Evolutionary conservation across 176 grass and related monocot species (phyloP).

Genomic region (Tuctoria greenei): DNA sequence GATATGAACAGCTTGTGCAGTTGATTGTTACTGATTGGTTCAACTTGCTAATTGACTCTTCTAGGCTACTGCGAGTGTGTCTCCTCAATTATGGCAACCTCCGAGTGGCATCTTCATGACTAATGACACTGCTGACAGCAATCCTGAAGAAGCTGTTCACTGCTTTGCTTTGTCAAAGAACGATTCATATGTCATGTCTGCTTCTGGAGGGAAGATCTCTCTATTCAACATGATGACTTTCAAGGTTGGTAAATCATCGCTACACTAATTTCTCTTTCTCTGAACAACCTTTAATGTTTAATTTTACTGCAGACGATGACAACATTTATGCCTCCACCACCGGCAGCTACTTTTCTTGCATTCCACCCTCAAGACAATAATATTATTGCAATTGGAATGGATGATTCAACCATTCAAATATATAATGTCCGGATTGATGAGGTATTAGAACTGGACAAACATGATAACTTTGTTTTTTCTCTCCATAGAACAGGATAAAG

Average conservation of each 20-base stretch:
- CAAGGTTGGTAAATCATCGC: too few species aligned
- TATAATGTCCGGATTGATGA: constrained; percentile 98
- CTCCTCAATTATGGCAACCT: too few species aligned
- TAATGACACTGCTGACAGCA: too few species aligned
- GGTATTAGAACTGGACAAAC: constrained; percentile 42
- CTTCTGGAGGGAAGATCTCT: too few species aligned
- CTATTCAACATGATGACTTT: too few species aligned
- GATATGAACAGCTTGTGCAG: background rate
- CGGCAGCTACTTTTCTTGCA: constrained; percentile 94
- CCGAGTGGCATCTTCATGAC: too few species aligned
- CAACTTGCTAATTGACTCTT: too few species aligned
- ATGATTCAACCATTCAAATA: constrained; percentile 96
- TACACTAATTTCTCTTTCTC: background rate
- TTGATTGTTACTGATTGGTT: too few species aligned
- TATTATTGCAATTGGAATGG: constrained; percentile 99
- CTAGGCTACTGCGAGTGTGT: too few species aligned
- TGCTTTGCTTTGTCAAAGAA: too few species aligned
- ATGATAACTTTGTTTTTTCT: constrained; percentile 5
- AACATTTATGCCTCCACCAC: constrained; percentile 94
- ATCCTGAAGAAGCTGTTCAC: too few species aligned
- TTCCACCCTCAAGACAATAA: constrained; percentile 99
- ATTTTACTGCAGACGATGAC: constrained; percentile 75
- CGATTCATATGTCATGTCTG: too few species aligned
- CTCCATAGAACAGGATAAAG: constrained; percentile 2
- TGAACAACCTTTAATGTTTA: constrained; percentile 25